Evolutionary conservation across 2,329 filamentous ascomycete genomes (phyloP).

Genomic region (Trichoderma sp.): DNA sequence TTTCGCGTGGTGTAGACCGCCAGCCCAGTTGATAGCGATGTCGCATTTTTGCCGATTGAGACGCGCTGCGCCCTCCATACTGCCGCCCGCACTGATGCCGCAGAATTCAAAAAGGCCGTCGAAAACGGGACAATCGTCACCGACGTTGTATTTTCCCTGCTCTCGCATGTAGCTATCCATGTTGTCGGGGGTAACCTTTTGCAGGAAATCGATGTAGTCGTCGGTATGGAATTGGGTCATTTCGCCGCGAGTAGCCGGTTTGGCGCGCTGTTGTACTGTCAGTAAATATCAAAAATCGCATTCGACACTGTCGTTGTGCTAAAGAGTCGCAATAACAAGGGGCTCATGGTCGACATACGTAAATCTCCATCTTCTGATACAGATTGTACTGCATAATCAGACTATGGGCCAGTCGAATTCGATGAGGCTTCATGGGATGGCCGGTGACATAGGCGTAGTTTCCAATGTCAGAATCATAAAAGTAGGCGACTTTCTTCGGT

Average conservation of each 20-base stretch:
- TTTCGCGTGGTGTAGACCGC: slow-evolving; percentile 94
- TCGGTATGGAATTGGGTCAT: slow-evolving; percentile 93
- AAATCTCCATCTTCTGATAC: slow-evolving; percentile 95
- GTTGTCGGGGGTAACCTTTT: slow-evolving; percentile 95
- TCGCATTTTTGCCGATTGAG: slow-evolving; percentile 90
- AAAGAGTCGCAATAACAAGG: background rate
- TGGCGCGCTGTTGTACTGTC: slow-evolving; percentile 62
- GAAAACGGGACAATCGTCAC: slow-evolving; percentile 96
- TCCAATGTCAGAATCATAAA: slow-evolving; percentile 97
- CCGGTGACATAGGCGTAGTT: slow-evolving; percentile 97
- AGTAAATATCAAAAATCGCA: background rate
- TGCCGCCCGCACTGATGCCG: slow-evolving; percentile 89
- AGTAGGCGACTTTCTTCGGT: slow-evolving; percentile 89
- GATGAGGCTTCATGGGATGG: slow-evolving; percentile 99
- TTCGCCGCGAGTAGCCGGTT: slow-evolving; percentile 84
- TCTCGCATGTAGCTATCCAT: slow-evolving; percentile 93
- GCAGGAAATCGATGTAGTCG: slow-evolving; percentile 94
- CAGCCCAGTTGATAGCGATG: slow-evolving; percentile 98
- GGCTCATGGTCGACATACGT: slow-evolving; percentile 53
- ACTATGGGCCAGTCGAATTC: slow-evolving; percentile 90
- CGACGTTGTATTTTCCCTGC: slow-evolving; percentile 90
- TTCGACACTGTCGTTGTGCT: background rate
- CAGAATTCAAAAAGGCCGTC: slow-evolving; percentile 98
- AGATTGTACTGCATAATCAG: slow-evolving; percentile 95
- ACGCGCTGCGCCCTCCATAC: slow-evolving; percentile 88